Conservation (phyloP, 2,329 filamentous ascomycete species). For the Penicillium sp. region DNA sequence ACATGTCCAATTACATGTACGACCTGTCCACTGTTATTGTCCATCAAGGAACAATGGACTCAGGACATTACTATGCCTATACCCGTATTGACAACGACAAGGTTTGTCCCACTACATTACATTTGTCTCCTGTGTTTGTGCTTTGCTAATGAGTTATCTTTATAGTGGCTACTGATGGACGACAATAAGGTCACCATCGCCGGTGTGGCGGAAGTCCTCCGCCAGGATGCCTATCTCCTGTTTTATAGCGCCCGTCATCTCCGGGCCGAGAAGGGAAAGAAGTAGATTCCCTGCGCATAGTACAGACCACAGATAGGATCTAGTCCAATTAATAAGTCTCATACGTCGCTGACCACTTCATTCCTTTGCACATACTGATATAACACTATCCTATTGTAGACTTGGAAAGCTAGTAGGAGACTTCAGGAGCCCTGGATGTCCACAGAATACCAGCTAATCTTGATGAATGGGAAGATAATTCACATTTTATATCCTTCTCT, state of each 20-base stretch:
- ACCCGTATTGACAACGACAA: constrained; percentile 71
- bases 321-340: background rate
- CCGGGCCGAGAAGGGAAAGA: constrained; percentile 8
- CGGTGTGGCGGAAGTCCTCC: constrained; percentile 78
- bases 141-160: constrained; percentile 12
- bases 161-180: constrained; percentile 90
- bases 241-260: constrained; percentile 64
- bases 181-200: constrained; percentile 89
- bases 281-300: background rate
- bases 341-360: background rate
- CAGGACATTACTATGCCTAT: constrained; percentile 90
- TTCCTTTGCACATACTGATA: background rate
- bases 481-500: background rate
- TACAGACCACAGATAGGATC: background rate
- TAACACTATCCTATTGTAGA: background rate
- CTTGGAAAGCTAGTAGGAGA: background rate
- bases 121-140: background rate
- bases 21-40: constrained; percentile 88
- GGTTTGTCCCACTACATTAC: constrained; percentile 41
- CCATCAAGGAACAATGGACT: constrained; percentile 89
- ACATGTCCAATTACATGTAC: constrained; percentile 66
- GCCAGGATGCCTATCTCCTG: constrained; percentile 82
- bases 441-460: background rate
- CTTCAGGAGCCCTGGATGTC: background rate
- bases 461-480: background rate